Base-by-base conservation (phyloP, 2,329 filamentous ascomycete species). In the Phialophora chinensis region DNA sequence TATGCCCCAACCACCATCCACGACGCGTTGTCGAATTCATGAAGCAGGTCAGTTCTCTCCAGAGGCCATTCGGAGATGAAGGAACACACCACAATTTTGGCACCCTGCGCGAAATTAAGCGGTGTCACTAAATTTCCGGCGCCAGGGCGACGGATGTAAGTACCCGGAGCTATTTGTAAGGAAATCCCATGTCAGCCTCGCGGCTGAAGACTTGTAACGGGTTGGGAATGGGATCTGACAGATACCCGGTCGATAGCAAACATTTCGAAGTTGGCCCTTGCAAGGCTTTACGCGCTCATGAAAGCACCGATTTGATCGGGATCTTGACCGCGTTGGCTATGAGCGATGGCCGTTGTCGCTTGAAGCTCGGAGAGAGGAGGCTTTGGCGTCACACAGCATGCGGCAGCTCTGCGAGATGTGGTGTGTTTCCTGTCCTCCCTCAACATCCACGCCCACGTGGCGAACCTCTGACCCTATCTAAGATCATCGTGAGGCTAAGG, bases 91-190 rank as follows among this genome's bases (percentile, higher is more conserved):
- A 11, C 3, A 3, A 20, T 8, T 11, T 12, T 3, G 31, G 8
- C 11, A 7, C 52, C 25, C 29, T 35, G 53, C 11, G 10, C 17
- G 29, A 54, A 20, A 29, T 12, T 53, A 55, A 49, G 56, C 60
- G 53, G 62, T 66, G 63, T 58, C 42, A 68, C 60, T 42, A 55
- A 67, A 68, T 63, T 49, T 68, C 60, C 63, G 60, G 27, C 50
- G 54, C 58, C 44, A 31, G 35, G 47, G 33, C 49, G 57, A 56
- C 14, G 54, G 56, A 27, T 61, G 67, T 61, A 69, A 65, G 62
- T 67, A 69, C 67, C 67, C 67, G 57, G 14, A 10, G 20, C 35
- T 56, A 69, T 69, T 69, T 69, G 67, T 38, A 67, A 69, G 38
- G 60, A 38, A n/a, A 23, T 59, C 20, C 57, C 44, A 52, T 49